Percentiles rank a stretch among this genome's conserved stretches.
These are phyloP conservation scores for Gliomastix tumulicola DNA, from an alignment of 2,329 filamentous ascomycete genomes.

Conservation along the genomic window DNA sequence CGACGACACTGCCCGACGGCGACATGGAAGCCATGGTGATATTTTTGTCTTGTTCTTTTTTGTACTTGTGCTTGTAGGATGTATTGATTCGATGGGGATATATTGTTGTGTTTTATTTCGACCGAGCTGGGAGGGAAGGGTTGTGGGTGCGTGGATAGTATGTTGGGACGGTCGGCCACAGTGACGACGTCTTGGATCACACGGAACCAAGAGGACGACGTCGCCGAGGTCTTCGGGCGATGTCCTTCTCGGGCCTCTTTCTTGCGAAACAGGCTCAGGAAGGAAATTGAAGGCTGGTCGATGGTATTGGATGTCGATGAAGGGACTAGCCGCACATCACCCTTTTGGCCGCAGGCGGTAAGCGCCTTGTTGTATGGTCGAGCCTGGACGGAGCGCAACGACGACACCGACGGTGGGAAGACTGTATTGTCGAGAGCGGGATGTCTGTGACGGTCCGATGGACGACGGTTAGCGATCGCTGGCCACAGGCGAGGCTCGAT, in stretches of 20 bases:
- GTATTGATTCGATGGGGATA: no score
- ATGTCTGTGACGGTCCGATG: background rate
- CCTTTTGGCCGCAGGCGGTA: conserved; percentile 2
- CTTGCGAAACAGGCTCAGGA: no score
- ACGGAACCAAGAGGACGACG: no score
- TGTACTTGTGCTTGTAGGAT: no score
- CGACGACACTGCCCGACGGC: conserved; percentile 27
- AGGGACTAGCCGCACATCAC: conserved; percentile 2
- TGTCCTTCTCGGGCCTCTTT: no score
- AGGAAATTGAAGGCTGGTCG: background rate
- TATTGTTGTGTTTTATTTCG: no score
- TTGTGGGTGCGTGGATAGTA: no score
- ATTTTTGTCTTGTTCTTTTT: conserved; percentile 5
- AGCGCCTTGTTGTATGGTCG: conserved; percentile 2
- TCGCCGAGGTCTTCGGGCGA: no score
- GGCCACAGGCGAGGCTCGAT: background rate
- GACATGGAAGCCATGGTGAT: conserved; percentile 38
- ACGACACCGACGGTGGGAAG: background rate
- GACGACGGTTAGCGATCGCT: conserved; percentile 6
- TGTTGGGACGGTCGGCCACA: no score
- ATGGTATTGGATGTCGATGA: background rate
- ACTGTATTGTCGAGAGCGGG: no score
- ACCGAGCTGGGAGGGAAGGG: no score
- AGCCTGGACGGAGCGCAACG: background rate
- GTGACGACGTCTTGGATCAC: no score